A percentile compares a stretch with the other conserved stretches of the same genome.
These are phyloP conservation scores for Nitzschia sp. DNA, from an alignment of 108 stramenopile species.

Conservation along the genomic window DNA sequence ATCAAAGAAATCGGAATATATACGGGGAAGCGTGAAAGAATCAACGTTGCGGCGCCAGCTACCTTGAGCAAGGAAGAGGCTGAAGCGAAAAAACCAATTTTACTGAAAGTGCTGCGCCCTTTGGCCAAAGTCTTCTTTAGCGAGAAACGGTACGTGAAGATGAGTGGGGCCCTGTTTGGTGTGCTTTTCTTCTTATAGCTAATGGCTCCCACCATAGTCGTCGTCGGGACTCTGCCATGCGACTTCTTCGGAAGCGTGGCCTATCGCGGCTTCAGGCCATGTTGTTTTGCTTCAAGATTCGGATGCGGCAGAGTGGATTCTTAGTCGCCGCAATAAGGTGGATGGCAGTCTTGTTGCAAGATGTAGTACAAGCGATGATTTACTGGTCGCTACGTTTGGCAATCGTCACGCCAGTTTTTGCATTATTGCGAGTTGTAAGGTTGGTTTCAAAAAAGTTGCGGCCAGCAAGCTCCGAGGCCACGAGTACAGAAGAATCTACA, in stretches of 20 bases:
- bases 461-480: too few species aligned
- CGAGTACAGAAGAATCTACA: too few species aligned
- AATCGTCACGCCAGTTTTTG: background rate
- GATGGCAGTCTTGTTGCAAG: background rate
- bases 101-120: conserved; percentile 64
- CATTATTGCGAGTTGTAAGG: background rate
- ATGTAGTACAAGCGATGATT: background rate
- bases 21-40: background rate
- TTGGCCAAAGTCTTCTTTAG: conserved; percentile 65
- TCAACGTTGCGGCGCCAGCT: conserved; percentile 16
- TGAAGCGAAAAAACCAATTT: conserved; percentile 51
- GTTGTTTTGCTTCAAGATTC: conserved; percentile 51
- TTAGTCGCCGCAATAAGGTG: conserved; percentile 13
- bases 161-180: background rate
- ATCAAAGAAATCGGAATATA: conserved; percentile 71
- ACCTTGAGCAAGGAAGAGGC: conserved; percentile 63
- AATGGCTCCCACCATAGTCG: conserved; percentile 55
- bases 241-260: conserved; percentile 56
- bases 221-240: conserved; percentile 69
- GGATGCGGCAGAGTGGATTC: conserved; percentile 44
- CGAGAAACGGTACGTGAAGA: conserved; percentile 55
- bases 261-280: conserved; percentile 47
- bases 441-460: too few species aligned
- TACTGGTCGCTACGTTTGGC: background rate
- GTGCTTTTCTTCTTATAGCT: background rate